Base-by-base conservation (phyloP, 441 rosid species). In the Gossypium aridum region DNA sequence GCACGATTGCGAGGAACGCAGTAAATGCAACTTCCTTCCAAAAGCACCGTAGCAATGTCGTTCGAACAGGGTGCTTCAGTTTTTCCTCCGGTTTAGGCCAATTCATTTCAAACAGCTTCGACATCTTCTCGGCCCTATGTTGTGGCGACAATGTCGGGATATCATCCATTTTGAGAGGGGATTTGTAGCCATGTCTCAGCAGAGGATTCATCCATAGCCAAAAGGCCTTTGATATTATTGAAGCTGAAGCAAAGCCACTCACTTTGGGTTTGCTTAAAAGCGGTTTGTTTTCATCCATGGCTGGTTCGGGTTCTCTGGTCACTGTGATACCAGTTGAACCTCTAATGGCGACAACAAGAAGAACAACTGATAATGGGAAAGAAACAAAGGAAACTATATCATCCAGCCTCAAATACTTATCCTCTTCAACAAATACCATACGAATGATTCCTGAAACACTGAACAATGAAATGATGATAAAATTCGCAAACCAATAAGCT, bases 191-290 rank as follows among this genome's bases (percentile, higher is more conserved):
- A 85, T 87, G 85, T 47, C 80, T 85, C 16, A 94, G 83, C 47
- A 94, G 77, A 1, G 98, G 97, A 83, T 92, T 94, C 91, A 94
- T 90, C 98, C 97, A 94, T 63, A 94, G 19, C 99, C 96, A 95
- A 70, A 95, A 95, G 64, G 90, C 80, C 74, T 86, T 93, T 2
- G 97, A 93, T 43, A 88, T 0, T 6, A 74, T n/a, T 10, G 97
- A 86, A 65, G 99, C 99, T 4, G 95, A 85, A 56, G 97, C 96
- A 62, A 83, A 93, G 5, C 84, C 82, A 64, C 84, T 88, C 14
- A 89, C 92, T 43, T 75, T 86, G 25, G 87, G 26, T 79, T 89
- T 86, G 20, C 55, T 77, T 77, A 80, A 51, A 67, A 81, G 82
- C 61, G 26, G 76, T 66, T 87, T 90, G 70, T 69, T 84, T n/a